Percentiles rank a stretch among this genome's conserved stretches.
phyloP scores from a whole-genome alignment of 257 asterid species.

The Thymus quinquecostatus region DNA sequence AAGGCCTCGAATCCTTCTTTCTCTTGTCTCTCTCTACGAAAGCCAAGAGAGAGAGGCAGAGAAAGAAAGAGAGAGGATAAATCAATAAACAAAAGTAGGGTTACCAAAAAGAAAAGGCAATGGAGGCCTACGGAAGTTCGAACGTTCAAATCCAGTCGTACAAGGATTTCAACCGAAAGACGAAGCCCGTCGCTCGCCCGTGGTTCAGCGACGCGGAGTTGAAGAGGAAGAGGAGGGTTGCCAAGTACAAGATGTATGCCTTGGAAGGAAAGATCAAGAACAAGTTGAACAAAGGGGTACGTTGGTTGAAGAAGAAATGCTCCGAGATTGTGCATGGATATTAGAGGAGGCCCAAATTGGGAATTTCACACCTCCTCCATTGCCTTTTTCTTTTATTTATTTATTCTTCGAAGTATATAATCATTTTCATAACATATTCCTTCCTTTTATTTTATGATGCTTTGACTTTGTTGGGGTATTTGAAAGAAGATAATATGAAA shows the following conservation, averaged over 20 bases:
- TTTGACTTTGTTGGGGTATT: background rate
- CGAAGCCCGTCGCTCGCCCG: slow-evolving; percentile 1
- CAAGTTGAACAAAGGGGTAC: slow-evolving; percentile 48
- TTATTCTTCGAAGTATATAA: background rate
- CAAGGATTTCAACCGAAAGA: slow-evolving; percentile 35
- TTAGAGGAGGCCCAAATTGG: slow-evolving; percentile 6
- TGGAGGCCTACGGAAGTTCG: background rate
- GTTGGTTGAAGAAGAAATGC: slow-evolving; percentile 68
- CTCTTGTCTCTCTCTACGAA: slow-evolving; percentile 31
- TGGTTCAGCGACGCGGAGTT: slow-evolving; percentile 57
- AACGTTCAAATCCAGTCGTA: slow-evolving; percentile 17
- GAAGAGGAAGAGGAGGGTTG: slow-evolving; percentile 62
- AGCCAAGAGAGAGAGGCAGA: slow-evolving; percentile 19
- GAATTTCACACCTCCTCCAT: background rate
- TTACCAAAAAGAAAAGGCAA: background rate
- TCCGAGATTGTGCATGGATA: slow-evolving; percentile 53
- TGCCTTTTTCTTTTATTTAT: background rate
- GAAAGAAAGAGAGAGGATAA: background rate
- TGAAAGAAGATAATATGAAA: background rate
- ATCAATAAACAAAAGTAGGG: background rate
- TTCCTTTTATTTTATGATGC: background rate
- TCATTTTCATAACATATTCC: background rate
- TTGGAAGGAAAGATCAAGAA: slow-evolving; percentile 69
- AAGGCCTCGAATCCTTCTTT: slow-evolving; percentile 16
- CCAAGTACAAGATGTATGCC: slow-evolving; percentile 62